A percentile compares a stretch with the other conserved stretches of the same genome.
These are phyloP conservation scores for Voacanga thouarsii DNA, from an alignment of 257 asterid species.

Conservation along the genomic window DNA sequence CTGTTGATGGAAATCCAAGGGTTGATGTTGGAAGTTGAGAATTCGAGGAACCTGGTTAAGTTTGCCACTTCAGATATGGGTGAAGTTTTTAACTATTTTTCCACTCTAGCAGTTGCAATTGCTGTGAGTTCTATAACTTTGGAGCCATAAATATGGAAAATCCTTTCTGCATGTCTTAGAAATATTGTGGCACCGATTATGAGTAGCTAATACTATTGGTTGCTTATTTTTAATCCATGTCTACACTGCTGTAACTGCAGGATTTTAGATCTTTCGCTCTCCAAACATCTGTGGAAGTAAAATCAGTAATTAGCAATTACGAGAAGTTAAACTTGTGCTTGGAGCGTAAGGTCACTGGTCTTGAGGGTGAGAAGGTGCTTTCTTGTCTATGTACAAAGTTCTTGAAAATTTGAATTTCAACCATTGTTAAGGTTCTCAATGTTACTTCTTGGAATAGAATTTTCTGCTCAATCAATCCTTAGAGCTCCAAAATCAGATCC, in stretches of 20 bases:
- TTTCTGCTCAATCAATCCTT: conserved; percentile 48
- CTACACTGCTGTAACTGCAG: conserved; percentile 36
- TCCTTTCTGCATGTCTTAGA: neutral
- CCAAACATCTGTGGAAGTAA: conserved; percentile 47
- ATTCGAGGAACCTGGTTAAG: conserved; percentile 41
- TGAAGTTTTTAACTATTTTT: conserved; percentile 46
- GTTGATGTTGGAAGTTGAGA: conserved; percentile 58
- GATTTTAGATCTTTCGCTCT: conserved; percentile 54
- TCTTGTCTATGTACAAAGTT: conserved; percentile 15
- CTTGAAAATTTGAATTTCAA: conserved; percentile 9
- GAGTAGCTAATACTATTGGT: neutral
- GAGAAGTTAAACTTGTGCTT: conserved; percentile 51
- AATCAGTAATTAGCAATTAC: conserved; percentile 37
- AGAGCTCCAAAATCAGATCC: conserved; percentile 54
- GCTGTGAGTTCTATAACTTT: conserved; percentile 51
- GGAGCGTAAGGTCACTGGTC: conserved; percentile 48
- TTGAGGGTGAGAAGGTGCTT: conserved; percentile 73
- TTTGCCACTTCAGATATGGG: conserved; percentile 51
- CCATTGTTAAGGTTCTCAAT: conserved; percentile 4
- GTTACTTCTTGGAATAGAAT: conserved; percentile 32
- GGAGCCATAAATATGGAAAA: neutral
- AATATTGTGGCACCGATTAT: neutral
- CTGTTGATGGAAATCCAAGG: conserved; percentile 51
- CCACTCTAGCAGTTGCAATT: conserved; percentile 35
- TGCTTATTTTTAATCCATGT: neutral